Conservation (phyloP, 139 green algal species). For the Tetratostichococcus sp. region DNA sequence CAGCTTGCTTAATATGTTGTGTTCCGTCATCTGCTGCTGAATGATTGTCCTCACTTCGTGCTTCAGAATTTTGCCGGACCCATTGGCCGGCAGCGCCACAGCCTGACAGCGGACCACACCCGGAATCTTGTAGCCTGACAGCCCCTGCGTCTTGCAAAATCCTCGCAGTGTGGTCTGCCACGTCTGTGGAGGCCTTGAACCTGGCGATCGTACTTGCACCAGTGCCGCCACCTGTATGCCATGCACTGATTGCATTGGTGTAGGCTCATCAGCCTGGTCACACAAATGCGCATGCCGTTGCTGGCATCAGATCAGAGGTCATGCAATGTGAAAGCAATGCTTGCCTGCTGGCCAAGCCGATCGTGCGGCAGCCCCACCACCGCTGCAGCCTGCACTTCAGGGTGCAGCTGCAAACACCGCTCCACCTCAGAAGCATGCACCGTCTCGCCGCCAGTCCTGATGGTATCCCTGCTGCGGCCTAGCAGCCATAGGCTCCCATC, state of each 20-base stretch:
- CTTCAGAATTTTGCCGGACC: constrained; percentile 70
- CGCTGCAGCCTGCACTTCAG: constrained; percentile 56
- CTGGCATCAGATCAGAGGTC: no score
- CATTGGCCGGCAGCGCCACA: constrained; percentile 46
- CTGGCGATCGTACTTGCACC: background rate
- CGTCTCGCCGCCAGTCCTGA: constrained; percentile 88
- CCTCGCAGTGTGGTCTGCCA: background rate
- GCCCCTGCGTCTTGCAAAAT: constrained; percentile 9
- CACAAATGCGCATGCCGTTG: no score
- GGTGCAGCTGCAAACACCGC: constrained; percentile 36
- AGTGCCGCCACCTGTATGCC: background rate
- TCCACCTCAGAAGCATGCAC: constrained; percentile 77
- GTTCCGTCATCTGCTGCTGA: background rate
- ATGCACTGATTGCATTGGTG: no score
- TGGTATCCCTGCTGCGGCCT: constrained; percentile 84
- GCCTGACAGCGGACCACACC: constrained; percentile 18
- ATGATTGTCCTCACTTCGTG: constrained; percentile 29
- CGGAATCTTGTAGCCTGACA: constrained; percentile 69
- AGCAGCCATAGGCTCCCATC: constrained; percentile 68
- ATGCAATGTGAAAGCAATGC: no score
- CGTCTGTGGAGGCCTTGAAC: background rate
- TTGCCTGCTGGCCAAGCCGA: constrained; percentile 70
- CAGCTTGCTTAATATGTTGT: background rate
- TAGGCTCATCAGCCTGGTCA: no score
- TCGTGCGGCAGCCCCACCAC: constrained; percentile 76